Percentiles rank a stretch among this genome's conserved stretches.
Evolutionary conservation across 345 rosid genomes (phyloP).

Genomic region (Brassica rapa): DNA sequence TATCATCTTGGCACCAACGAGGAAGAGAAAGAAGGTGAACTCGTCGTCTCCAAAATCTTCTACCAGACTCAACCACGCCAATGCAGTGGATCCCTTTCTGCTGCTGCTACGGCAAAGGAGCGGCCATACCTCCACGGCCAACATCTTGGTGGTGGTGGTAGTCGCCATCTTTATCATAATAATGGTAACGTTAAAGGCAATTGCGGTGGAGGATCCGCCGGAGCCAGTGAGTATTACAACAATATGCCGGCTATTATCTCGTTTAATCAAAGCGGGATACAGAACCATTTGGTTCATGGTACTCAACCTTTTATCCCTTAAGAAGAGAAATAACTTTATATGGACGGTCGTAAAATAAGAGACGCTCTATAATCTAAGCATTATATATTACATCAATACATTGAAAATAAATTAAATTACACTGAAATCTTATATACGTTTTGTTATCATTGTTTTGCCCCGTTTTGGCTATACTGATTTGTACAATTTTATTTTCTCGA

Average conservation of each 20-base stretch:
- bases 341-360: constrained; percentile 24
- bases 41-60: constrained; percentile 90
- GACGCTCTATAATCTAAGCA: constrained; percentile 11
- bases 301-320: constrained; percentile 62
- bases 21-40: constrained; percentile 95
- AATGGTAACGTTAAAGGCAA: constrained; percentile 43
- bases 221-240: constrained; percentile 53
- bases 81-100: constrained; percentile 50
- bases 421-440: not conserved
- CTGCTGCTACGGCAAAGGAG: constrained; percentile 34
- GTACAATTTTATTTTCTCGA: not conserved
- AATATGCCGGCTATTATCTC: constrained; percentile 55
- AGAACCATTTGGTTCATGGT: constrained; percentile 66
- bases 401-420: constrained; percentile 24
- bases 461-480: not conserved
- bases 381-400: constrained; percentile 4
- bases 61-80: constrained; percentile 98
- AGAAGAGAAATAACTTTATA: constrained; percentile 22
- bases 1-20: constrained; percentile 88
- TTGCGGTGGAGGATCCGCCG: constrained; percentile 19
- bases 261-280: constrained; percentile 65
- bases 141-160: constrained; percentile 25
- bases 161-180: constrained; percentile 37
- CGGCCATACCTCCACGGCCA: constrained; percentile 31
- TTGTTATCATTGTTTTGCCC: not conserved